A percentile compares a stretch with the other conserved stretches of the same genome.
Evolutionary conservation across 805 yeast species (phyloP).

Genomic region (Candida andamanensis): DNA sequence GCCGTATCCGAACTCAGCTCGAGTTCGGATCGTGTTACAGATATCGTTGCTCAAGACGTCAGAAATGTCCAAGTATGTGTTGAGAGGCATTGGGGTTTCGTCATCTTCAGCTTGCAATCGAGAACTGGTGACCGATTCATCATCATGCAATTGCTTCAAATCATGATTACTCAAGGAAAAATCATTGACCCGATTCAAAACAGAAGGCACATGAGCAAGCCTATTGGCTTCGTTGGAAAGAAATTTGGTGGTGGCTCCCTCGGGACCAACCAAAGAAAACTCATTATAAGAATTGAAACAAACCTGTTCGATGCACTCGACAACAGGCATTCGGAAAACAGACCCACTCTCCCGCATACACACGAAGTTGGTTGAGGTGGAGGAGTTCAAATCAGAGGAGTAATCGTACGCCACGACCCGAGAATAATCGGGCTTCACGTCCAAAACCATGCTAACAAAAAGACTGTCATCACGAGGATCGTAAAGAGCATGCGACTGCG

Average conservation of each 20-base stretch:
- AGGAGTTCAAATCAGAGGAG: conserved; percentile 46
- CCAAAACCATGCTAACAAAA: conserved; percentile 73
- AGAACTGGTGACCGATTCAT: conserved; percentile 12
- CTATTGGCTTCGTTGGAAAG: conserved; percentile 23
- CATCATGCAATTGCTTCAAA: conserved; percentile 9
- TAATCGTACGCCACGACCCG: conserved; percentile 84
- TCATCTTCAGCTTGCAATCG: conserved; percentile 29
- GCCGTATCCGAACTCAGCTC: conserved; percentile 74
- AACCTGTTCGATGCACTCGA: conserved; percentile 59
- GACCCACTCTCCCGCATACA: conserved; percentile 92
- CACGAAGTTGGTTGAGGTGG: conserved; percentile 59
- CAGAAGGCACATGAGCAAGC: too few species aligned
- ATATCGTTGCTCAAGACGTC: conserved; percentile 66
- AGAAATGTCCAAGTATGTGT: conserved; percentile 25
- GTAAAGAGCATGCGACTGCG: conserved; percentile 33
- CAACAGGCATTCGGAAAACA: conserved; percentile 71
- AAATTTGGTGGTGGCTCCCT: conserved; percentile 47
- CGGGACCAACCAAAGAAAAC: conserved; percentile 53
- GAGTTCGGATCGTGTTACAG: conserved; percentile 59
- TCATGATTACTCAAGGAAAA: conserved; percentile 8
- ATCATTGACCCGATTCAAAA: conserved; percentile 9
- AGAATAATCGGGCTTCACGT: conserved; percentile 70
- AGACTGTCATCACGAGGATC: conserved; percentile 48
- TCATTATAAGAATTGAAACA: conserved; percentile 68
- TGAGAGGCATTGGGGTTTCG: conserved; percentile 21